Evolutionary conservation across 2,329 filamentous ascomycete species (phyloP).

Genomic region (Fusarium citri): DNA sequence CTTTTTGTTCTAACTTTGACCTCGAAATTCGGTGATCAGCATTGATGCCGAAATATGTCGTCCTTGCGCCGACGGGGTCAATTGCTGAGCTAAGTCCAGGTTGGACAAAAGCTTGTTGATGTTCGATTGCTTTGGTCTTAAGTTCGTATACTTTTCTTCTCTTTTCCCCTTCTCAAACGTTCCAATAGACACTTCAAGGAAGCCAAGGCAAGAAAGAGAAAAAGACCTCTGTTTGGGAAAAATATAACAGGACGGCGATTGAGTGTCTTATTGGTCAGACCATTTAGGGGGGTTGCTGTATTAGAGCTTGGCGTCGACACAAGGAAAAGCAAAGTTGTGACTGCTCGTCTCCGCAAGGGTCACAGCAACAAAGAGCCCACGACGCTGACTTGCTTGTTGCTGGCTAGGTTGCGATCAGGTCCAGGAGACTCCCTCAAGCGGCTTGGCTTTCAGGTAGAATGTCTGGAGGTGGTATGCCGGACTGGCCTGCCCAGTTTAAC

Average conservation of each 20-base stretch:
- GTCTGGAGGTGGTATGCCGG: not conserved
- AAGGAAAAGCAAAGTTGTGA: conserved; percentile 44
- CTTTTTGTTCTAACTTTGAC: conserved; percentile 14
- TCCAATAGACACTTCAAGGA: not conserved
- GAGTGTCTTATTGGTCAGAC: conserved; percentile 16
- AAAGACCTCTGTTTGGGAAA: conserved; percentile 2
- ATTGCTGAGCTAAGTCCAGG: not conserved
- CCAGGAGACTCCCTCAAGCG: conserved; percentile 16
- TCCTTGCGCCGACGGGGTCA: conserved; percentile 1
- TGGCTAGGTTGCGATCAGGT: conserved; percentile 25
- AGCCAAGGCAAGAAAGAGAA: not conserved
- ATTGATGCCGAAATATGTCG: conserved; percentile 4
- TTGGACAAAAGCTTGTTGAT: not conserved
- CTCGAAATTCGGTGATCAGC: conserved; percentile 2
- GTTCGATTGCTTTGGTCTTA: not conserved
- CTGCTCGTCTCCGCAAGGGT: conserved; percentile 35
- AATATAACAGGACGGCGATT: conserved; percentile 25
- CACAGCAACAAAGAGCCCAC: conserved; percentile 29
- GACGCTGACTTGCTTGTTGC: conserved; percentile 17
- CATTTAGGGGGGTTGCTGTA: conserved; percentile 9
- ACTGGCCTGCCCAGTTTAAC: not conserved
- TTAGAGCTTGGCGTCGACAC: conserved; percentile 21
- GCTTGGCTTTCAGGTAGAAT: conserved; percentile 17
- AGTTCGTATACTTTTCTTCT: not conserved
- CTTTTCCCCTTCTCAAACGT: not conserved